These are phyloP conservation scores for Sporothrix protearum DNA, from an alignment of 2,329 filamentous ascomycete species.

Conservation along the genomic window DNA sequence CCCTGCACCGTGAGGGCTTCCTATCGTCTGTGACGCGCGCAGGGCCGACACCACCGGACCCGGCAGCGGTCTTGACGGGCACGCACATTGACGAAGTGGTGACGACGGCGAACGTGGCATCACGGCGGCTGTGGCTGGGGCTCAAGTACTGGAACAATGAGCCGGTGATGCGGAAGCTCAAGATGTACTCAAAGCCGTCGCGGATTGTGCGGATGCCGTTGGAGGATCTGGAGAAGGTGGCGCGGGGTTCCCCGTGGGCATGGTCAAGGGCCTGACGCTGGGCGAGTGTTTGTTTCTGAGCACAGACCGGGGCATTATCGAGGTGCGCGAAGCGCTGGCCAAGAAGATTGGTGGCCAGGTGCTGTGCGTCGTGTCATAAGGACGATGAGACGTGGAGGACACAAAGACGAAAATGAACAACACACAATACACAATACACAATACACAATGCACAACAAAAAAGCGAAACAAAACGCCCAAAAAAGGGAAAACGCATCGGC, in stretches of 20 bases:
- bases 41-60: slow-evolving; percentile 54
- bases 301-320: slow-evolving; percentile 74
- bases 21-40: slow-evolving; percentile 72
- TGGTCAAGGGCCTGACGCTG: slow-evolving; percentile 69
- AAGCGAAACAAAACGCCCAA: not conserved
- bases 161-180: slow-evolving; percentile 69
- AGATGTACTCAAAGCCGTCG: slow-evolving; percentile 69
- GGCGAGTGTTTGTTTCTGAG: slow-evolving; percentile 80
- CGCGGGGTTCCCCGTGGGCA: slow-evolving; percentile 67
- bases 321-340: slow-evolving; percentile 77
- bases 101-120: slow-evolving; percentile 67
- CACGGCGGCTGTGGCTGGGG: slow-evolving; percentile 77
- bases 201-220: slow-evolving; percentile 65
- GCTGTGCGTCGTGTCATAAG: slow-evolving; percentile 53
- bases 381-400: not conserved
- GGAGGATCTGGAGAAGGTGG: slow-evolving; percentile 59
- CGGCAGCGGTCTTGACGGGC: slow-evolving; percentile 42
- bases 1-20: slow-evolving; percentile 79
- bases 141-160: slow-evolving; percentile 85
- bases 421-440: no score
- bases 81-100: slow-evolving; percentile 48
- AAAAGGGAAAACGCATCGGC: not conserved
- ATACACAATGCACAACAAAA: no score
- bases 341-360: slow-evolving; percentile 76
- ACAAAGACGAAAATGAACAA: not conserved